phyloP scores from a whole-genome alignment of 805 yeast species.

The Pichia phayaonensis region DNA sequence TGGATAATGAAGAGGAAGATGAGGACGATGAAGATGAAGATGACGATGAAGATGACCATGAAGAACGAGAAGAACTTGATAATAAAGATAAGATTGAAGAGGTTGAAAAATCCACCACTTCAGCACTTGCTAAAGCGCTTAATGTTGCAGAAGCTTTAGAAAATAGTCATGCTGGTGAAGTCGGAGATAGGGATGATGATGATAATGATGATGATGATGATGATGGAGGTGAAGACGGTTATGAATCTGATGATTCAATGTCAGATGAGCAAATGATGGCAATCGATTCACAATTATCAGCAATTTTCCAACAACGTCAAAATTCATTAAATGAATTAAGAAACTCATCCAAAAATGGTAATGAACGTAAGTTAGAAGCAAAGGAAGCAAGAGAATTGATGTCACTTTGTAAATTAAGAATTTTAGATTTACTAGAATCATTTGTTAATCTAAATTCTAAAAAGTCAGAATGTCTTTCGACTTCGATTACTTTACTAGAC shows the following conservation, averaged over 20 bases:
- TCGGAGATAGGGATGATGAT: conserved; percentile 27
- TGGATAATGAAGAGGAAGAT: conserved; percentile 29
- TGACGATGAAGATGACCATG: conserved; percentile 30
- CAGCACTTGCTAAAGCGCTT: conserved; percentile 62
- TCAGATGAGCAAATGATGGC: conserved; percentile 97
- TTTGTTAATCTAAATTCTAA: conserved; percentile 42
- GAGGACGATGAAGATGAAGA: conserved; percentile 13
- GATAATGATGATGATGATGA: conserved; percentile 29
- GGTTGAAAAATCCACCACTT: conserved; percentile 40
- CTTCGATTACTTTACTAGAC: conserved; percentile 49
- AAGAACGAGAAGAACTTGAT: conserved; percentile 33
- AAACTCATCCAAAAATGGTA: conserved; percentile 41
- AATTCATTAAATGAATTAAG: conserved; percentile 45
- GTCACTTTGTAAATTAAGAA: conserved; percentile 67
- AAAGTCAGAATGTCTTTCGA: conserved; percentile 33
- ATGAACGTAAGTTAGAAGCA: conserved; percentile 64
- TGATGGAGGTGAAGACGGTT: conserved; percentile 41
- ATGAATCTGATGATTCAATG: conserved; percentile 69
- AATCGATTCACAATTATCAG: conserved; percentile 74
- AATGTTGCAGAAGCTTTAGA: conserved; percentile 44
- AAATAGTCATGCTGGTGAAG: conserved; percentile 20
- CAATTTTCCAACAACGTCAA: conserved; percentile 77
- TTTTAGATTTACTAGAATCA: conserved; percentile 68
- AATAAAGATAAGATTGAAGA: conserved; percentile 27
- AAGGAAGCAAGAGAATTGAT: conserved; percentile 73